These are phyloP conservation scores for Mucuna pruriens DNA, from an alignment of 306 rosid genomes.

Conservation along the genomic window DNA sequence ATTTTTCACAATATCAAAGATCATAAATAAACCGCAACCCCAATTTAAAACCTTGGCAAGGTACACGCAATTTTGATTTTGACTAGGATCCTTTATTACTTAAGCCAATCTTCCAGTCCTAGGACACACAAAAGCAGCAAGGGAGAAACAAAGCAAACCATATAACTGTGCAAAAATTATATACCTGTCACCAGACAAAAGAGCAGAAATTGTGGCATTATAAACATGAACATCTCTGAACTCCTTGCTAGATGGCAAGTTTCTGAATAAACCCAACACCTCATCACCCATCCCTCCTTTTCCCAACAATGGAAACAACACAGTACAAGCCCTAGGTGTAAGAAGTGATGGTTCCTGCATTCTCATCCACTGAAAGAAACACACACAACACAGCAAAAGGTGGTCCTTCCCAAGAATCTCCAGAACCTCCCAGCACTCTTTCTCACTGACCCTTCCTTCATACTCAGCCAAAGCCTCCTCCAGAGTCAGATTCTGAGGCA, in stretches of 20 bases:
- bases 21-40: background rate
- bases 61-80: background rate
- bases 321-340: conserved; percentile 66
- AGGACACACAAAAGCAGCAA: conserved; percentile 11
- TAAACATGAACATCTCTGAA: conserved; percentile 76
- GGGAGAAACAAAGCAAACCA: conserved; percentile 28
- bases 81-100: background rate
- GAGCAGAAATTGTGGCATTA: conserved; percentile 83
- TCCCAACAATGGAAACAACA: conserved; percentile 78
- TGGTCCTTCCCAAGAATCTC: conserved; percentile 61
- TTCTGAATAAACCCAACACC: conserved; percentile 62
- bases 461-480: conserved; percentile 69
- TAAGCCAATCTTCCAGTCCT: conserved; percentile 3
- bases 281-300: conserved; percentile 78
- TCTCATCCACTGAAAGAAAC: conserved; percentile 94
- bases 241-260: conserved; percentile 62
- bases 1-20: background rate
- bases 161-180: conserved; percentile 9
- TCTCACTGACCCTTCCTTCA: conserved; percentile 58
- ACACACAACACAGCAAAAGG: conserved; percentile 60
- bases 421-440: conserved; percentile 67
- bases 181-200: conserved; percentile 66
- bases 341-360: conserved; percentile 70
- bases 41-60: background rate
- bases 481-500: conserved; percentile 64